Evolutionary conservation across 192 early-diverging fungal genomes (phyloP), one percentile per base, ranked within the genome.

Genomic region (Coemansia sp.): DNA sequence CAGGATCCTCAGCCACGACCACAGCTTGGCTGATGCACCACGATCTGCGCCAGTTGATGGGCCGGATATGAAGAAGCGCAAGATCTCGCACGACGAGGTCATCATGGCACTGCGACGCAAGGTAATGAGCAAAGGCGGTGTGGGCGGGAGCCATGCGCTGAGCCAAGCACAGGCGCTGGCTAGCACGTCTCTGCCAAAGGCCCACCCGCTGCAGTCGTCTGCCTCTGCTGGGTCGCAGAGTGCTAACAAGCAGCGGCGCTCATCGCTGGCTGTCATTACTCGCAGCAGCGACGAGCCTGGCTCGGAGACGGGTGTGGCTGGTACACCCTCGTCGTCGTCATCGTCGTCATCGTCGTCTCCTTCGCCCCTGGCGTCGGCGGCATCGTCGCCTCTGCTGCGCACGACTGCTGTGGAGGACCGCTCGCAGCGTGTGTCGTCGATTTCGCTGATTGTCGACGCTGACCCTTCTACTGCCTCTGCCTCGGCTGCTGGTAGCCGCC

Each of bases 51-150:
- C 81, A 0, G 81, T 83, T 2, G 76, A 79, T 40, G 81, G 81
- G 17, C 81, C 76, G 1, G 62, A 65, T 14, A 57, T 49, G 36
- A 65, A 54, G 20, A 78, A 79, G 58, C 81, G 81, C 46, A 74
- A 66, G 56, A 68, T 83, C 20, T 78, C 76, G 62, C 81, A 83
- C 32, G 81, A 83, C 40, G 81, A 83, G 32, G 81, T 83, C 0
- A 77, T 83, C 29, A 79, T 70, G 70, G 81, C 81, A 20, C 64
- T 83, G 62, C 68, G 81, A n/a, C 81, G 76, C 73, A 83, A 83
- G 42, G 76, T 83, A 11, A 76, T 82, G 79, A 57, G 70, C 60
- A 82, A 82, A 27, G 45, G 54, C 35, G 59, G 39, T 9, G 53
- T 29, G 22, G 27, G 25, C 54, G 62, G 40, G 36, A 43, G 36